phyloP scores from a whole-genome alignment of 2,329 filamentous ascomycete species.

The Cadophora malorum region DNA sequence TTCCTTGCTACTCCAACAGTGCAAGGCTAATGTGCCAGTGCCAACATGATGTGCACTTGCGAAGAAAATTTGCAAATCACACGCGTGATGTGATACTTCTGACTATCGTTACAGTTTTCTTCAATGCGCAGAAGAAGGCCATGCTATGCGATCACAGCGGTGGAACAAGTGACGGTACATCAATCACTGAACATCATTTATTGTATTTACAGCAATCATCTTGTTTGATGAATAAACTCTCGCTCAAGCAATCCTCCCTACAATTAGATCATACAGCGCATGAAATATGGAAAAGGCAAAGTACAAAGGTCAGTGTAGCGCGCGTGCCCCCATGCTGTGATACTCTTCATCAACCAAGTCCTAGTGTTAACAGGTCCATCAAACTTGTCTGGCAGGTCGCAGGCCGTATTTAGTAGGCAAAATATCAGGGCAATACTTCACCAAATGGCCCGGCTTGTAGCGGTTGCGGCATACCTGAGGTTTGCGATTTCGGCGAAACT shows the following conservation, averaged over 20 bases:
- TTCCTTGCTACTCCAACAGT: too few species aligned
- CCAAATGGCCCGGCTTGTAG: not conserved
- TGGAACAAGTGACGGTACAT: not conserved
- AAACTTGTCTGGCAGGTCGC: not conserved
- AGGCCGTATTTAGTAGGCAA: not conserved
- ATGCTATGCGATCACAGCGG: not conserved
- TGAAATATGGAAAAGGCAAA: not conserved
- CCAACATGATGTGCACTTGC: too few species aligned
- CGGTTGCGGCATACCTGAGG: not conserved
- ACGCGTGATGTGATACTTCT: too few species aligned
- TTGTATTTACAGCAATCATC: not conserved
- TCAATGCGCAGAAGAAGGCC: too few species aligned
- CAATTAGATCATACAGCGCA: not conserved
- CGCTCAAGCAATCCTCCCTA: not conserved
- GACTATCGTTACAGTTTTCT: too few species aligned
- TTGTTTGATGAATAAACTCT: not conserved
- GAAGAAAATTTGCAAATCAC: too few species aligned
- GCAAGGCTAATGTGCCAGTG: too few species aligned
- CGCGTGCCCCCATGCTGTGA: not conserved
- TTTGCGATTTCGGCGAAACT: not conserved
- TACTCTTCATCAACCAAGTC: too few species aligned
- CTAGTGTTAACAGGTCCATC: not conserved
- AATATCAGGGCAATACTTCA: not conserved
- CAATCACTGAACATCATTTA: not conserved
- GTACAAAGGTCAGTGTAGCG: slow-evolving; percentile 9